Base-by-base conservation (phyloP, 345 rosid species). In the Boechera divaricarpa region DNA sequence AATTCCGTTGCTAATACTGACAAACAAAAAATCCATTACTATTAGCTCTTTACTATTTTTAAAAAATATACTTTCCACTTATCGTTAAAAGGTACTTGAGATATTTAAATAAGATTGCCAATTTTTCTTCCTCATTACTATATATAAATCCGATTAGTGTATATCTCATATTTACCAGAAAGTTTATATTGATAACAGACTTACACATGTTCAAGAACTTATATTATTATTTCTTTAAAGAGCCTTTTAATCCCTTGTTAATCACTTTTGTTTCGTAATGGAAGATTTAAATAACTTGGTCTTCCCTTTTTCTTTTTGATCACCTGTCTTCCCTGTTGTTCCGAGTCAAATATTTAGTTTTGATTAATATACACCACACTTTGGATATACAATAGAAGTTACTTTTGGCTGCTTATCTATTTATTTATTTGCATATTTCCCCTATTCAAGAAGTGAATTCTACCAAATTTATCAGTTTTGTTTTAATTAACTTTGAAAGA, bases 1-100 rank as follows among this genome's bases (percentile, higher is more conserved):
- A 75, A 57, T 67, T 39, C 42, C 13, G 42, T 67, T 74, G 53
- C 66, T 66, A 57, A 73, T 63, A 74, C 51, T 57, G 57, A 47
- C 78, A 74, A 56, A 28, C 49, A 21, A 55, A 21, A 45, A 44
- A 44, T 74, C 78, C 61, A 62, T 38, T 39, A 48, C 44, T 28
- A 6, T 51, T 38, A 39, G 35, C 28, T 48, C 44, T 49, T 41
- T 42, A n/a, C 31, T 44, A 42, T 6, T 32, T 42, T 9, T 2
- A 3, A 10, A 48, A 21, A 8, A 13, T 24, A 21, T 1, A 9
- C 10, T 44, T 57, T 29, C 69, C 69, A 73, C 69, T 62, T 39
- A 52, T n/a, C 54, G 53, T 73, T 12, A 51, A 72, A 72, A 26
- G 18, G 38, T 64, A 35, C 38, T 35, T 45, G 7, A 48, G 67